Conservation (phyloP, 2,329 filamentous ascomycete species). For the Aspergillus udagawae region DNA sequence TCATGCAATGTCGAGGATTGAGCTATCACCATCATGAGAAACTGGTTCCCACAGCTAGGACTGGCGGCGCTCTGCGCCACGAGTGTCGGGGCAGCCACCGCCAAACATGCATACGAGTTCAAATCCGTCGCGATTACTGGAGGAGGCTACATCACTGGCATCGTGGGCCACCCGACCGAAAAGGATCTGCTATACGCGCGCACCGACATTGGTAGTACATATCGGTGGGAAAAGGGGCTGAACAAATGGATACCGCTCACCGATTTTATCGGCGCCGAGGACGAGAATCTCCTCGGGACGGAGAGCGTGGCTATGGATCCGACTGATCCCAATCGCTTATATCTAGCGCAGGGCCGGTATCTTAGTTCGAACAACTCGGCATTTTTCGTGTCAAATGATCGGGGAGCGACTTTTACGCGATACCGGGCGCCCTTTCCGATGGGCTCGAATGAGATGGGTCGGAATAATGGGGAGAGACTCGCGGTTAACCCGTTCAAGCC, state of each 20-base stretch:
- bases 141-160: conserved; percentile 14
- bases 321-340: conserved; percentile 7
- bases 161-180: conserved; percentile 10
- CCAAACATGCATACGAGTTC: conserved; percentile 7
- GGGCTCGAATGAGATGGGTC: conserved; percentile 11
- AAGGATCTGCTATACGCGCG: conserved; percentile 11
- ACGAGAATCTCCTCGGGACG: conserved; percentile 13
- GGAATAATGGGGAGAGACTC: conserved; percentile 14
- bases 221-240: conserved; percentile 6
- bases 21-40: not conserved
- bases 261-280: conserved; percentile 9
- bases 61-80: not conserved
- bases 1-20: too few relatives aligned
- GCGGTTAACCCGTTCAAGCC: conserved; percentile 12
- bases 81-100: not conserved
- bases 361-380: conserved; percentile 8
- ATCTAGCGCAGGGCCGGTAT: conserved; percentile 12
- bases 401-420: conserved; percentile 6
- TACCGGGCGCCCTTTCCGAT: conserved; percentile 9
- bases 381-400: conserved; percentile 9
- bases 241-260: conserved; percentile 14
- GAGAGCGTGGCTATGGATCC: conserved; percentile 13
- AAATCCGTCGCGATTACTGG: conserved; percentile 10
- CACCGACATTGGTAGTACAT: conserved; percentile 12
- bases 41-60: not conserved